Percentiles rank a stretch among this genome's conserved stretches.
These are phyloP conservation scores for Russula brevipes DNA, from an alignment of 768 basidiomycete species.

Conservation along the genomic window DNA sequence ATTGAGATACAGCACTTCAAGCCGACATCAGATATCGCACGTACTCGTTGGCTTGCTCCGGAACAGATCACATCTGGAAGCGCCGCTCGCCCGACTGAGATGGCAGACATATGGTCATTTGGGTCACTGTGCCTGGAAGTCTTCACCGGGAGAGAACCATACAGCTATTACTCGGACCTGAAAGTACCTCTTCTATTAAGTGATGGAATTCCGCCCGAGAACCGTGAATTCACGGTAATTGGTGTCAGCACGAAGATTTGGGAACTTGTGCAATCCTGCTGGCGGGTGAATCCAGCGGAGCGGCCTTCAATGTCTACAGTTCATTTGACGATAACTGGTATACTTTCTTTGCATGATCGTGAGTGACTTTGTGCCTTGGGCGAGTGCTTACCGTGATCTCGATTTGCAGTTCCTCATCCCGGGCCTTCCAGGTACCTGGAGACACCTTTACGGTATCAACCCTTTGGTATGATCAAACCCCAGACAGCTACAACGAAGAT, in stretches of 20 bases:
- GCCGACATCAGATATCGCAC: conserved; percentile 29
- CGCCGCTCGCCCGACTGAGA: not conserved
- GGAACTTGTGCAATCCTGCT: conserved; percentile 18
- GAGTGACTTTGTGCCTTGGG: not conserved
- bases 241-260: conserved; percentile 13
- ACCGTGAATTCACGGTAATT: not conserved
- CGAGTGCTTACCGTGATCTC: not conserved
- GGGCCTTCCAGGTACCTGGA: too few species aligned
- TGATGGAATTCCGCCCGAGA: not conserved
- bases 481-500: not conserved
- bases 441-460: too few species aligned
- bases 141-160: conserved; percentile 17
- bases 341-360: not conserved
- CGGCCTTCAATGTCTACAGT: conserved; percentile 13
- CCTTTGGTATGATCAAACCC: not conserved
- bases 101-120: conserved; percentile 18
- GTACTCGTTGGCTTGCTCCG: conserved; percentile 16
- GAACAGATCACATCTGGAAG: conserved; percentile 4
- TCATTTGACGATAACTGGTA: not conserved
- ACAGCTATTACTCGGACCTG: not conserved
- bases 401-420: not conserved
- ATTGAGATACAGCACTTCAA: conserved; percentile 9
- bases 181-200: conserved; percentile 6
- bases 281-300: not conserved
- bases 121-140: conserved; percentile 15